Base-by-base conservation (phyloP, 179 eudicot genomes). In the Actinidia chinensis region DNA sequence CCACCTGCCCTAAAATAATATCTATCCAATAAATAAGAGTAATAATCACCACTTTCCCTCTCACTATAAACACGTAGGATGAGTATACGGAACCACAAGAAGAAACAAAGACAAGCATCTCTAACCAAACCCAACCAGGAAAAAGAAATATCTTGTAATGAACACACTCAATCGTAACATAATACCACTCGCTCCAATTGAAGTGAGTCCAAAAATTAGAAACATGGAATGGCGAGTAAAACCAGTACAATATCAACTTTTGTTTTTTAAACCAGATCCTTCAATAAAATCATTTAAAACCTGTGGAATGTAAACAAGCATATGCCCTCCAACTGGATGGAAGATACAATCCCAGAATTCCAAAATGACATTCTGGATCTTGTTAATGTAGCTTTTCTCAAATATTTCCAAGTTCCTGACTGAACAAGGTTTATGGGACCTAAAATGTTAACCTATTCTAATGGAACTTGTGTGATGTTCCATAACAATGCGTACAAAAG, bases 141-240 rank as follows among this genome's bases (percentile, higher is more conserved):
- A 23, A 69, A 47, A 28, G 7, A 20, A 68, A 68, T 68, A 55
- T 68, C 73, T 46, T 11, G 46, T 18, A 47, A 46, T 69, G 23
- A 69, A 28, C 28, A 72, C 28, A 72, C 58, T 71, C 46, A 8
- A 33, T 33, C 47, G 22, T 28, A 8, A 54, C 42, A 15, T 9
- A 23, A 36, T 72, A 54, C 76, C 76, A 72, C 63, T 36, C 48
- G 40, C 75, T 36, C 46, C 64, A 73, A 40, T 36, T 17, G 50
- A 73, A 42, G 65, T 73, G 28, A 55, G 10, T 40, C 51, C 76
- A 55, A 48, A 54, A 40, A 33, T 4, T 28, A 6, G 48, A 44
- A 46, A 43, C 51, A 3, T 67, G 71, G 43, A 67, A 42, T 25
- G n/a, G n/a, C 22, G 43, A 43, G 50, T n/a, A 1, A 42, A 43